Evolutionary conservation across 2,329 filamentous ascomycete genomes (phyloP).

Genomic region (Ilyonectria sp.): DNA sequence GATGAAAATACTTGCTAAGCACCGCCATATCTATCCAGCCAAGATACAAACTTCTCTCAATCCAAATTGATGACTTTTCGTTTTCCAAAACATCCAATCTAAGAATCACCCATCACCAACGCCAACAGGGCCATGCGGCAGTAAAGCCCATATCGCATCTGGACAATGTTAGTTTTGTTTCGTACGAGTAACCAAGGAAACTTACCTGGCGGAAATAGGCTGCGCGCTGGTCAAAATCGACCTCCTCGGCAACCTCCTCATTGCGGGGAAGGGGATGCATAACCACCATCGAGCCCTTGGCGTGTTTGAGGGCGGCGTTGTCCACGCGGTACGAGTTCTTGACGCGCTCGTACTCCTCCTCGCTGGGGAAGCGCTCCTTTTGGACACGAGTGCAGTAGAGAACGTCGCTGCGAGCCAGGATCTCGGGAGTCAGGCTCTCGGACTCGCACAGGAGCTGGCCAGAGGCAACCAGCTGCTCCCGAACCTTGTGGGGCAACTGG

Average conservation of each 20-base stretch:
- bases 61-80: conserved; percentile 39
- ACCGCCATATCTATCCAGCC: conserved; percentile 49
- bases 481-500: conserved; percentile 81
- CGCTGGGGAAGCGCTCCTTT: conserved; percentile 92
- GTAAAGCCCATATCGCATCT: conserved; percentile 99
- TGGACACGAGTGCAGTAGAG: conserved; percentile 98
- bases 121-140: conserved; percentile 98
- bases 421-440: conserved; percentile 86
- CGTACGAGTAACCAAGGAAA: conserved; percentile 39
- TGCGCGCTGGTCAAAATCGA: conserved; percentile 96
- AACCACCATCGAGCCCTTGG: conserved; percentile 93
- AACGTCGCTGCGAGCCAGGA: conserved; percentile 89
- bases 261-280: conserved; percentile 97
- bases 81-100: conserved; percentile 34
- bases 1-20: conserved; percentile 49
- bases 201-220: conserved; percentile 99
- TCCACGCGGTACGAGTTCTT: conserved; percentile 93
- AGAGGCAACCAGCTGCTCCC: conserved; percentile 78
- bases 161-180: conserved; percentile 41
- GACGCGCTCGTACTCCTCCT: conserved; percentile 85
- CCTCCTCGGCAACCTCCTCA: conserved; percentile 93
- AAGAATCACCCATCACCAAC: conserved; percentile 78
- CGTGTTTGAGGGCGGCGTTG: conserved; percentile 89
- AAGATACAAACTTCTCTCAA: conserved; percentile 40
- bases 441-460: conserved; percentile 85